Conservation (phyloP, 2,329 filamentous ascomycete genomes). For the Phialocephala sp. region DNA sequence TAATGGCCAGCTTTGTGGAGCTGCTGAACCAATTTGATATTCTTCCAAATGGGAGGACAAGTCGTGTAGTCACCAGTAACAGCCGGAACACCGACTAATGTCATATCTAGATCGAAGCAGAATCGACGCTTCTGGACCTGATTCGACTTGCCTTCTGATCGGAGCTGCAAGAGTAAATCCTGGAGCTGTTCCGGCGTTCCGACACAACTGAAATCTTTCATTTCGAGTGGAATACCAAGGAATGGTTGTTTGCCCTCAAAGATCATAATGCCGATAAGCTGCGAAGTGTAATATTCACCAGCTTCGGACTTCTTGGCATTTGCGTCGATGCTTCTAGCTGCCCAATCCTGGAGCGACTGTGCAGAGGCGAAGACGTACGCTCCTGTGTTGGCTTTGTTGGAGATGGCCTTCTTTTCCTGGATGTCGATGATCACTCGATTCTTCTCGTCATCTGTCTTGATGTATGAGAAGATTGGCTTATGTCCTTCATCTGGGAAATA, state of each 20-base stretch:
- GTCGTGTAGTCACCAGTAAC: constrained; percentile 18
- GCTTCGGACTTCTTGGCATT: constrained; percentile 5
- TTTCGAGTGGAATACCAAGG: constrained; percentile 4
- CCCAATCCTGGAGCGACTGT: constrained; percentile 6
- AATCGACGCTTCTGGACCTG: constrained; percentile 40
- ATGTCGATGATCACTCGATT: constrained; percentile 38
- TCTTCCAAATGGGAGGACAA: constrained; percentile 23
- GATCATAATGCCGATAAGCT: constrained; percentile 20
- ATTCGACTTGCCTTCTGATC: constrained; percentile 32
- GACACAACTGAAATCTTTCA: constrained; percentile 21
- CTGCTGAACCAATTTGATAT: constrained; percentile 20
- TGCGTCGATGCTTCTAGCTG: constrained; percentile 14
- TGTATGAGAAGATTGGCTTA: constrained; percentile 43
- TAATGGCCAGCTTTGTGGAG: constrained; percentile 18
- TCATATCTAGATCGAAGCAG: constrained; percentile 44
- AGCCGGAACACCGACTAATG: constrained; percentile 39
- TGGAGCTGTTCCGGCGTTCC: constrained; percentile 19
- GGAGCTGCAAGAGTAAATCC: constrained; percentile 39
- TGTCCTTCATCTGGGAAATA: constrained; percentile 30
- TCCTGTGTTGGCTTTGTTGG: constrained; percentile 30
- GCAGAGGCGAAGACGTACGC: constrained; percentile 19
- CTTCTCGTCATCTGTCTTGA: constrained; percentile 37
- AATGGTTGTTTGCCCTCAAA: constrained; percentile 14
- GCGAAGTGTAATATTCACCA: constrained; percentile 21
- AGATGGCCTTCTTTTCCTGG: constrained; percentile 42